These are phyloP conservation scores for Blastobotrys apis DNA, from an alignment of 1,139 yeast genomes.

Conservation along the genomic window DNA sequence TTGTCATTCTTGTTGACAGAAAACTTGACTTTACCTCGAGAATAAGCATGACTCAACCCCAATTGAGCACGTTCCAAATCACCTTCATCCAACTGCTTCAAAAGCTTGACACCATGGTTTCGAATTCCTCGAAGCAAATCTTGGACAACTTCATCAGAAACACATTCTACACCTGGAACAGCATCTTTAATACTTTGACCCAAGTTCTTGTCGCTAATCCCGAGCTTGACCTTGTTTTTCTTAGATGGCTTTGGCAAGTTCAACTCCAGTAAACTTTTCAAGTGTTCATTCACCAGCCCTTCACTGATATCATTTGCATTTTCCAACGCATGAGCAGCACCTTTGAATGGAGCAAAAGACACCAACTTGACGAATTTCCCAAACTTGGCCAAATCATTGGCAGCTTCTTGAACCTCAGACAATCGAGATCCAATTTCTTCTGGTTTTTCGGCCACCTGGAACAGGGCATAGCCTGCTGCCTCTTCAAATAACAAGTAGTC, in stretches of 20 bases:
- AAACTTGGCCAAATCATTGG: conserved; percentile 80
- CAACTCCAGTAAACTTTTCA: conserved; percentile 82
- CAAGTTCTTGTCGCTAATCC: conserved; percentile 90
- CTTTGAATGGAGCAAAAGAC: conserved; percentile 96
- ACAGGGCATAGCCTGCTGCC: conserved; percentile 97
- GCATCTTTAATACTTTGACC: conserved; percentile 95
- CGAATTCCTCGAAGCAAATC: conserved; percentile 94
- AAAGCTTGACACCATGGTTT: conserved; percentile 80
- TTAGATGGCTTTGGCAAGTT: conserved; percentile 84
- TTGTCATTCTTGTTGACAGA: conserved; percentile 97
- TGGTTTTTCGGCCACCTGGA: conserved; percentile 89
- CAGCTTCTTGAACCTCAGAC: conserved; percentile 91
- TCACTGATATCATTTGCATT: conserved; percentile 97
- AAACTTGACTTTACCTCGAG: conserved; percentile 98
- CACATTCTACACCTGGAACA: conserved; percentile 85
- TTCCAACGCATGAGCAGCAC: conserved; percentile 98
- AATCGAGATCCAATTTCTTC: conserved; percentile 90
- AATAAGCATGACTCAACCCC: conserved; percentile 98
- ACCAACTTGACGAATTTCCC: conserved; percentile 91
- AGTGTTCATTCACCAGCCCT: conserved; percentile 90
- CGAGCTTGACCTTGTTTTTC: conserved; percentile 57
- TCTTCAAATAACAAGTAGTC: conserved; percentile 96
- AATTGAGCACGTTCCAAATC: conserved; percentile 97
- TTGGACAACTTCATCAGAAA: conserved; percentile 87
- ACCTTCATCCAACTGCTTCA: conserved; percentile 89